Conservation (phyloP, 192 early-diverging fungal species). For the Coemansia sp. region DNA sequence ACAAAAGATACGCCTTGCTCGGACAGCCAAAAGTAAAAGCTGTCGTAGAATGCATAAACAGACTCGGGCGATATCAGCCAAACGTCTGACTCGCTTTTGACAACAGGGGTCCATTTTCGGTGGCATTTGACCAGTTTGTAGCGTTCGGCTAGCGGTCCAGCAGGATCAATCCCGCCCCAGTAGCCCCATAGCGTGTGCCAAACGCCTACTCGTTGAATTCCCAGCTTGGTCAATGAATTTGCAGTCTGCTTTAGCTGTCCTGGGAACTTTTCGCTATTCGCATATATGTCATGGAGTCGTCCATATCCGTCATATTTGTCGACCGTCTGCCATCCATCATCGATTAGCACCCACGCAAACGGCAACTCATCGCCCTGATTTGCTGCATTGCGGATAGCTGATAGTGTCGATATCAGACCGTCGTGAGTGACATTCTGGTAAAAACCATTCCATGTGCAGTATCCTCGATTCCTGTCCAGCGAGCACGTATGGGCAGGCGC, state of each 20-base stretch:
- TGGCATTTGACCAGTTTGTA: conserved; percentile 30
- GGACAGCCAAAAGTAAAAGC: conserved; percentile 55
- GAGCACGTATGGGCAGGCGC: neutral
- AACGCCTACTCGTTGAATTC: conserved; percentile 50
- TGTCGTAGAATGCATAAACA: conserved; percentile 47
- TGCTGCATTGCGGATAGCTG: conserved; percentile 2
- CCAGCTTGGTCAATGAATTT: conserved; percentile 16
- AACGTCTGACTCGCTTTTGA: conserved; percentile 14
- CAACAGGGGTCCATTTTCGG: conserved; percentile 10
- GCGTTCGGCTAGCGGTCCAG: conserved; percentile 15
- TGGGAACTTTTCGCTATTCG: conserved; percentile 50
- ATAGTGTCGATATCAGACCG: conserved; percentile 11
- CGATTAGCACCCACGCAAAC: conserved; percentile 48
- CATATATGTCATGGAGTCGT: conserved; percentile 32
- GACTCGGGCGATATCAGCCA: conserved; percentile 23
- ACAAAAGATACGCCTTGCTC: conserved; percentile 54
- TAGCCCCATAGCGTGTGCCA: conserved; percentile 64
- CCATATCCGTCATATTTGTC: conserved; percentile 15
- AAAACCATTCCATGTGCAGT: conserved; percentile 51
- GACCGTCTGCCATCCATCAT: conserved; percentile 59
- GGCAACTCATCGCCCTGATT: conserved; percentile 9
- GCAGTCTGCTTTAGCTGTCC: conserved; percentile 41
- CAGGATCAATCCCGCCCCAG: conserved; percentile 57
- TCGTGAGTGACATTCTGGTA: conserved; percentile 32
- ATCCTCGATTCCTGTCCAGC: conserved; percentile 18